Evolutionary conservation across 441 rosid species (phyloP), one percentile per base, ranked within the genome.

Genomic region (Gossypium armourianum): DNA sequence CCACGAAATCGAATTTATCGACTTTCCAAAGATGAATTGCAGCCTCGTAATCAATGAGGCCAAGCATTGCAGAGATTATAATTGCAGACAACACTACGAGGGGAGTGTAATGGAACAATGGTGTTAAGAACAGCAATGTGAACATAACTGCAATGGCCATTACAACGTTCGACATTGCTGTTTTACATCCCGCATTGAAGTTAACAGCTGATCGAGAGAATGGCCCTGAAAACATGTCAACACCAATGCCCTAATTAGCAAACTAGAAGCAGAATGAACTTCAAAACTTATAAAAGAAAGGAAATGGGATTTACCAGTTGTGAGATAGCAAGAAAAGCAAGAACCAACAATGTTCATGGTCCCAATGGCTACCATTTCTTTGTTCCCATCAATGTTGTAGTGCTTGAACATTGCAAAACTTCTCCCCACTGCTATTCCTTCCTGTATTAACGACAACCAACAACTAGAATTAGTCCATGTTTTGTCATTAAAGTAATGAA

Each of bases 391-490:
- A 12, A 94, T 88, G 73, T 92, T 86, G 82, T 94, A 94, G 61
- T 92, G 86, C 82, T 92, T 94, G 81, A 85, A 89, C 97, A 90
- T 84, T 0, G 99, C 86, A 60, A 94, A 94, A 69, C 99, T 94
- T 79, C 99, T 85, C 10, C 99, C 99, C 0, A 94, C 97, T 0
- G 99, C 99, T 72, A 94, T 90, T 69, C 99, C 97, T 85, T 94
- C 99, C 99, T 92, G 81, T 56, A 64, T 61, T 9, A 9, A 9
- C 12, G 28, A 10, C 29, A 56, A 7, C 26, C 40, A 62, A 20
- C 58, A 15, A 28, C 10, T 64, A 29, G n/a, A 59, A 74, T 68
- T 10, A 49, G 12, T 9, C 23, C 12, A 29, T 54, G 7, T 57
- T 15, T 55, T 20, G 28, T 55, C 26, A 0, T 55, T 20, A 20